These are phyloP conservation scores for Phytophthora pseudosyringae DNA, from an alignment of 352 stramenopile species.

Conservation along the genomic window DNA sequence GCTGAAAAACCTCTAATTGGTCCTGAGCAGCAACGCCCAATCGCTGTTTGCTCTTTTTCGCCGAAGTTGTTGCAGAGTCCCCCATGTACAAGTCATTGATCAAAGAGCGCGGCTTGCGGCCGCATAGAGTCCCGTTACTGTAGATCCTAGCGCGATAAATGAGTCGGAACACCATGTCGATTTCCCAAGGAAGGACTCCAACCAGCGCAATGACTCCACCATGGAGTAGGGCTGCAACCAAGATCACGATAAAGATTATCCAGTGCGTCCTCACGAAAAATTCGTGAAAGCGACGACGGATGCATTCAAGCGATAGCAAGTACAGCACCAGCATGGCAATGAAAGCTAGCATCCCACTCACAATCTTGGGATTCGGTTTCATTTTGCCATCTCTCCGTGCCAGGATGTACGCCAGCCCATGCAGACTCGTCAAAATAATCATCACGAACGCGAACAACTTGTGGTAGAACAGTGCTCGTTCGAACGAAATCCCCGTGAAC, in stretches of 20 bases:
- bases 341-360: constrained; percentile 34
- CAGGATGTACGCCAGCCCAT: constrained; percentile 45
- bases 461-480: constrained; percentile 54
- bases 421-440: constrained; percentile 37
- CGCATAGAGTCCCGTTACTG: constrained; percentile 17
- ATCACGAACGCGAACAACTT: constrained; percentile 46
- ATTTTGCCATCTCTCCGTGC: not conserved
- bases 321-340: constrained; percentile 35
- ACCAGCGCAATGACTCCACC: constrained; percentile 33
- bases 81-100: not conserved
- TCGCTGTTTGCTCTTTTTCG: not conserved
- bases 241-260: constrained; percentile 52
- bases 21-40: constrained; percentile 27
- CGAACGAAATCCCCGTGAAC: constrained; percentile 48
- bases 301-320: constrained; percentile 33
- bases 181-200: constrained; percentile 34
- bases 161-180: constrained; percentile 50
- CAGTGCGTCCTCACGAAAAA: constrained; percentile 55
- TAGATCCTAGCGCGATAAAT: constrained; percentile 28
- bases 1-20: constrained; percentile 19
- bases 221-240: constrained; percentile 46
- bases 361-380: constrained; percentile 1
- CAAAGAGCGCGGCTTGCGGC: not conserved
- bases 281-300: constrained; percentile 52
- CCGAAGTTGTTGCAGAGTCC: not conserved